Evolutionary conservation across 441 rosid genomes (phyloP).

Genomic region (Corymbia calophylla): DNA sequence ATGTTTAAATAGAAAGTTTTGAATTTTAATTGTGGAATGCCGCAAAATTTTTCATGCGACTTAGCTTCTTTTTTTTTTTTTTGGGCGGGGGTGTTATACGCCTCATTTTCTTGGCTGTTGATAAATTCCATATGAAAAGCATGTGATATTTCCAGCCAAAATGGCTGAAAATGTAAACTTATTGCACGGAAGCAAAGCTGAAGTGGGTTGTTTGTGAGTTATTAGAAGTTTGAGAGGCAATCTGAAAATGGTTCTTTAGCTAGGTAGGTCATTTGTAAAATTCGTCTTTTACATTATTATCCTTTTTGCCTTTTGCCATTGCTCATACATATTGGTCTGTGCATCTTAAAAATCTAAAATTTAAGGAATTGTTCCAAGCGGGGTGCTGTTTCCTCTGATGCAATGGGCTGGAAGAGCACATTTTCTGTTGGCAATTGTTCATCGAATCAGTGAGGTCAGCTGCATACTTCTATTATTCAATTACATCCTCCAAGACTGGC

Average conservation of each 20-base stretch:
- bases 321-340: not conserved
- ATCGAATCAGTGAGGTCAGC: slow-evolving; percentile 47
- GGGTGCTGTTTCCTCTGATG: slow-evolving; percentile 65
- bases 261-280: not conserved
- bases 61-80: not conserved
- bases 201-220: not conserved
- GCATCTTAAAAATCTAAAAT: not conserved
- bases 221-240: not conserved
- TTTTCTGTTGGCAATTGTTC: slow-evolving; percentile 45
- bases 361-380: slow-evolving; percentile 80
- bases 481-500: not conserved
- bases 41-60: not conserved
- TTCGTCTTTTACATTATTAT: not conserved
- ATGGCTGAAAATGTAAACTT: not conserved
- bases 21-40: not conserved
- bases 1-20: not conserved
- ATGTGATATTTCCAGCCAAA: not conserved
- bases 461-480: not conserved
- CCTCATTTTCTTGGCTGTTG: not conserved
- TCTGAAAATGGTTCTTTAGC: not conserved
- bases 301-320: not conserved
- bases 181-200: not conserved
- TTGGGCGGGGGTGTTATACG: not conserved
- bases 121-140: not conserved
- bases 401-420: slow-evolving; percentile 88